phyloP scores from a whole-genome alignment of 192 early-diverging fungal genomes.

The Backusella mclennaniae region DNA sequence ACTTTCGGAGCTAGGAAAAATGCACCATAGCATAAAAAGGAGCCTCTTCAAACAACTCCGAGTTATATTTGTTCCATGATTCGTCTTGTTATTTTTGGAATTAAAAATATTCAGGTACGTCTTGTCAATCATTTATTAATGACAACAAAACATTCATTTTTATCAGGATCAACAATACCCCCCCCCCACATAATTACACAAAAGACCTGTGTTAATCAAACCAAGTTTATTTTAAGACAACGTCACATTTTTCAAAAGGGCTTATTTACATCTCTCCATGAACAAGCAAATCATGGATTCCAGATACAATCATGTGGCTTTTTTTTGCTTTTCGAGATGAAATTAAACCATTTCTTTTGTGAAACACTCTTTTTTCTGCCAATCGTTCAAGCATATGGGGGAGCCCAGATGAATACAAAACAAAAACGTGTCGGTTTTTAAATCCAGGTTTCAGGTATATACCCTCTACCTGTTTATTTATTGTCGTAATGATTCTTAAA shows the following conservation, averaged over 20 bases:
- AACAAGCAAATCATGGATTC: background rate
- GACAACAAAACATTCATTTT: too few relatives aligned
- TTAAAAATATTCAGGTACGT: too few relatives aligned
- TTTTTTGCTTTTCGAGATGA: background rate
- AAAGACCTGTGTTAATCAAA: background rate
- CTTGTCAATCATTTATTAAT: too few relatives aligned
- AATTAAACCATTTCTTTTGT: background rate
- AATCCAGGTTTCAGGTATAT: background rate
- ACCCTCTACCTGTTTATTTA: background rate
- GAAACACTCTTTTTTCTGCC: background rate
- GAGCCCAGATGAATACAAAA: background rate
- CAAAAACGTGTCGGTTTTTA: slow-evolving; percentile 3
- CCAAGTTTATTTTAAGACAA: background rate
- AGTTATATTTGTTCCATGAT: too few relatives aligned
- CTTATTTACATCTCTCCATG: background rate
- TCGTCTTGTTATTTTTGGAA: too few relatives aligned
- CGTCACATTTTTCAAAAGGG: too few relatives aligned
- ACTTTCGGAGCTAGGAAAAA: too few relatives aligned
- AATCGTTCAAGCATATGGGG: background rate
- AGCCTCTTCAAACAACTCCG: too few relatives aligned
- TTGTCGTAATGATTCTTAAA: background rate
- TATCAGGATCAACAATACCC: too few relatives aligned
- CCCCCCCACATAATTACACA: too few relatives aligned
- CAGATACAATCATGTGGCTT: background rate
- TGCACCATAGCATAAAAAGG: too few relatives aligned